Evolutionary conservation across 2,329 filamentous ascomycete genomes (phyloP).

Genomic region (Beauveria varroae): DNA sequence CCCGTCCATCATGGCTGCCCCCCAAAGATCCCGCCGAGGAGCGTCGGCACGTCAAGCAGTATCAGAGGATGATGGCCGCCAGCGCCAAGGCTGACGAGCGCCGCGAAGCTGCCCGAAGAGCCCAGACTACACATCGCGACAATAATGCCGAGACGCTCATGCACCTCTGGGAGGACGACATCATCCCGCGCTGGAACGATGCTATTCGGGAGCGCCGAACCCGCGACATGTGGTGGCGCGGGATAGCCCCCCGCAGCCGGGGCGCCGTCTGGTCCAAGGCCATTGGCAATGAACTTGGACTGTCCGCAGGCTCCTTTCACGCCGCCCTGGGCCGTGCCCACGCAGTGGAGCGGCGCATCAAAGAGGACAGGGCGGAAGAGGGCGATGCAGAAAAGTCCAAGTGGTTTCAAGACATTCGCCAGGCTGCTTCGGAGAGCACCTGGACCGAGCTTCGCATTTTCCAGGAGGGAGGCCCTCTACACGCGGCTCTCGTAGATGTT

Average conservation of each 20-base stretch:
- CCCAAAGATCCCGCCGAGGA: slow-evolving; percentile 89
- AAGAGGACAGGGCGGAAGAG: slow-evolving; percentile 39
- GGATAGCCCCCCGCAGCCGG: slow-evolving; percentile 62
- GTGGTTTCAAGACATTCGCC: slow-evolving; percentile 57
- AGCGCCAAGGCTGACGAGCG: slow-evolving; percentile 54
- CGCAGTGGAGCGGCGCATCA: slow-evolving; percentile 51
- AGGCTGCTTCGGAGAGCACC: slow-evolving; percentile 55
- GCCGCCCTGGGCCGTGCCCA: slow-evolving; percentile 62
- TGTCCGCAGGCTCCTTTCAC: slow-evolving; percentile 59
- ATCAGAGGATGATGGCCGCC: slow-evolving; percentile 71
- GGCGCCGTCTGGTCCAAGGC: slow-evolving; percentile 63
- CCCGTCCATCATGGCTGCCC: slow-evolving; percentile 75
- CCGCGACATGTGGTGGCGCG: slow-evolving; percentile 76
- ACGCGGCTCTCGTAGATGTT: slow-evolving; percentile 62
- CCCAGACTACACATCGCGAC: slow-evolving; percentile 46
- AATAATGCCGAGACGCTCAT: slow-evolving; percentile 46
- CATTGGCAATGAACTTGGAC: slow-evolving; percentile 64
- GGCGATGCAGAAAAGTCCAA: slow-evolving; percentile 49
- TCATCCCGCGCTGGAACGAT: slow-evolving; percentile 67
- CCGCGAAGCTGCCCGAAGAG: slow-evolving; percentile 45
- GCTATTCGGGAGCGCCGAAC: slow-evolving; percentile 63
- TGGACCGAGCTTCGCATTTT: slow-evolving; percentile 71
- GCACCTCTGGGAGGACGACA: slow-evolving; percentile 66
- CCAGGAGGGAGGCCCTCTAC: slow-evolving; percentile 55
- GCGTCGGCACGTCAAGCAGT: slow-evolving; percentile 76